Base-by-base conservation (phyloP, 2,329 filamentous ascomycete genomes). In the Cercospora zeae-maydis region DNA sequence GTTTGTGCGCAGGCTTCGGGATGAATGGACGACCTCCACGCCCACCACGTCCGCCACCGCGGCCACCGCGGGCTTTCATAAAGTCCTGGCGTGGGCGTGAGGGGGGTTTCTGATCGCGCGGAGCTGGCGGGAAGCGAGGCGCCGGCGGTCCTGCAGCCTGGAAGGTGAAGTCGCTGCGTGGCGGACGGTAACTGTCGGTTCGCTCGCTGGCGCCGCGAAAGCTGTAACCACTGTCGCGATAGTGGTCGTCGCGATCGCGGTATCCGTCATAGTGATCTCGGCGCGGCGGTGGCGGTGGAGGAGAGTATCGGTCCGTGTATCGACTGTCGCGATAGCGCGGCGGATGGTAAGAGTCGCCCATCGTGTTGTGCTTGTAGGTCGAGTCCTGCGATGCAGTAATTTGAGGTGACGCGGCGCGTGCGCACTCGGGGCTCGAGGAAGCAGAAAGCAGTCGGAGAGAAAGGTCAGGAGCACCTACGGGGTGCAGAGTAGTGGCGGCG, bases 1-100 rank as follows among this genome's bases (percentile, higher is more conserved):
- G 79, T 63, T 78, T 75, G 57, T 81, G 76, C 3, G 80, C 76
- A 33, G 77, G 74, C 42, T 70, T 70, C 31, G 71, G 70, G 21
- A 58, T 62, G 47, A 66, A 69, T 49, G 61, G 62, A 9, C 57
- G 42, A 27, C 57, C 42, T 8, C 58, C 58, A 21, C 70, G 58
- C 39, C 34, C 45, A 31, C 37, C 34, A n/a, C 63, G 37, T 30
- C 61, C 31, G 19, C 63, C 55, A 27, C 57, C 58, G 21, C 62
- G 53, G 31, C 51, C 64, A 47, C 62, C 58, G 16, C 54, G 52
- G 33, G 60, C 62, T 36, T 52, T 51, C 24, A 52, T 59, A 4
- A 16, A 34, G 4, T 37, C 47, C 52, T 59, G 52, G 16, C 37
- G 45, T 21, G 14, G 30, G 39, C 61, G 37, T 21, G 63, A 45